Conservation (phyloP, 169 alveolate genomes). For the Plasmodium knowlesi region DNA sequence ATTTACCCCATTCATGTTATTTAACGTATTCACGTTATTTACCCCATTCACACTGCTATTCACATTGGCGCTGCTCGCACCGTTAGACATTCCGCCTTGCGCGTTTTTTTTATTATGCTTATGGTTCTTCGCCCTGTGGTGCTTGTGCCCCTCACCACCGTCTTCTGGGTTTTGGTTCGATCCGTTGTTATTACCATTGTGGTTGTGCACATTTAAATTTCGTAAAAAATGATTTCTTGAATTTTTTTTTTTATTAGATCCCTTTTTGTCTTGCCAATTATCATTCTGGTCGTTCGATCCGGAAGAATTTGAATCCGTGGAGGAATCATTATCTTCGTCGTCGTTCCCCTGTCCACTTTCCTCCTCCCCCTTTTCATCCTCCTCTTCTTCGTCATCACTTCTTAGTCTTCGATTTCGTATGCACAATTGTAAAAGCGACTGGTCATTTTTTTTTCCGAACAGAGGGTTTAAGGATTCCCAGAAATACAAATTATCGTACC, state of each 20-base stretch:
- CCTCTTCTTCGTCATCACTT: conserved; percentile 22
- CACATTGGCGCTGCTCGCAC: background rate
- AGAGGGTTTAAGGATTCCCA: background rate
- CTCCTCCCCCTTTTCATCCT: background rate
- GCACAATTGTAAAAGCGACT: conserved; percentile 18
- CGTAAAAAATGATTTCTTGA: background rate
- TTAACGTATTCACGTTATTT: background rate
- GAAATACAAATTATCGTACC: background rate
- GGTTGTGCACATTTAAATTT: background rate
- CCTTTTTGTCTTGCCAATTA: background rate
- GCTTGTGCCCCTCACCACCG: background rate
- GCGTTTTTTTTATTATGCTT: conserved; percentile 6
- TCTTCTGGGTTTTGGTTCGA: background rate
- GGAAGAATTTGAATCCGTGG: background rate
- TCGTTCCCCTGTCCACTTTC: background rate
- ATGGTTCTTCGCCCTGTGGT: conserved; percentile 14
- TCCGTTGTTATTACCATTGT: background rate
- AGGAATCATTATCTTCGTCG: background rate
- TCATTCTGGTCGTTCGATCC: background rate
- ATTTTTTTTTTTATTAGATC: background rate
- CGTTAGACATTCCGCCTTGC: conserved; percentile 28
- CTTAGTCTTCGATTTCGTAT: background rate
- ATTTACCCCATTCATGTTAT: background rate
- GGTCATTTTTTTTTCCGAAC: conserved; percentile 6
- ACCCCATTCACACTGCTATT: background rate